These are phyloP conservation scores for Samsoniella hepiali DNA, from an alignment of 2,329 filamentous ascomycete genomes.

Conservation along the genomic window DNA sequence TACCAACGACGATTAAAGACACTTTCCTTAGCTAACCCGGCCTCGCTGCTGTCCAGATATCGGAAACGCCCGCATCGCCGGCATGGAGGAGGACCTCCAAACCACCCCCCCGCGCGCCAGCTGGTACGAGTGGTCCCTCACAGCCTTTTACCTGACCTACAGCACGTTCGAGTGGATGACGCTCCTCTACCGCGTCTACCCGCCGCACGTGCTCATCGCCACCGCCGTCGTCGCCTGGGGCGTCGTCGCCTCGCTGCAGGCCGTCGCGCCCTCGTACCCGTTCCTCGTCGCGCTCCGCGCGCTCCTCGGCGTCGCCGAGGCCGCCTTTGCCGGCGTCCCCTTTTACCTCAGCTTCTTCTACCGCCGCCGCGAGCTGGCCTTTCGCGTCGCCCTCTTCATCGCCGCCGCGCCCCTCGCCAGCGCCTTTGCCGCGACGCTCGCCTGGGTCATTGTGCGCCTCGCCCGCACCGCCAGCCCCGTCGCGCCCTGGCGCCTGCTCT, in stretches of 20 bases:
- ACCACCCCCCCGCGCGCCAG: slow-evolving; percentile 41
- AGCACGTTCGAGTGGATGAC: slow-evolving; percentile 65
- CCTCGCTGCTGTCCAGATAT: slow-evolving; percentile 45
- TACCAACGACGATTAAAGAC: too few species aligned
- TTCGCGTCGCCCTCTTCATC: slow-evolving; percentile 82
- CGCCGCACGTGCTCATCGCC: slow-evolving; percentile 58
- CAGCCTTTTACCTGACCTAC: slow-evolving; percentile 61
- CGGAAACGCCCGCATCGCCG: slow-evolving; percentile 61
- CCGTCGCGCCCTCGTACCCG: slow-evolving; percentile 60
- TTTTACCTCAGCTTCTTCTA: slow-evolving; percentile 65
- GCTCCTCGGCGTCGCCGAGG: slow-evolving; percentile 61
- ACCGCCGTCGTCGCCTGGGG: slow-evolving; percentile 76
- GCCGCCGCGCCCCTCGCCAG: slow-evolving; percentile 81
- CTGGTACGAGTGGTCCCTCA: slow-evolving; percentile 60
- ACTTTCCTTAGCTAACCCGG: slow-evolving; percentile 7
- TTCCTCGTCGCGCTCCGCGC: slow-evolving; percentile 53
- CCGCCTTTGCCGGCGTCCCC: slow-evolving; percentile 62
- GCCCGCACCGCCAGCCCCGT: slow-evolving; percentile 62
- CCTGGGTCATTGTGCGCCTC: slow-evolving; percentile 72
- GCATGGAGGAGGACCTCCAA: slow-evolving; percentile 60
- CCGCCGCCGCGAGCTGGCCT: slow-evolving; percentile 69
- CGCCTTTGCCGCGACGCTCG: slow-evolving; percentile 71
- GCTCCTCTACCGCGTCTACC: slow-evolving; percentile 57
- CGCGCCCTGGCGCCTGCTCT: slow-evolving; percentile 80
- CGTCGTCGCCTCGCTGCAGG: slow-evolving; percentile 70